phyloP scores from a whole-genome alignment of 371 early-diverging fungal species.

The Mortierella sp. region DNA sequence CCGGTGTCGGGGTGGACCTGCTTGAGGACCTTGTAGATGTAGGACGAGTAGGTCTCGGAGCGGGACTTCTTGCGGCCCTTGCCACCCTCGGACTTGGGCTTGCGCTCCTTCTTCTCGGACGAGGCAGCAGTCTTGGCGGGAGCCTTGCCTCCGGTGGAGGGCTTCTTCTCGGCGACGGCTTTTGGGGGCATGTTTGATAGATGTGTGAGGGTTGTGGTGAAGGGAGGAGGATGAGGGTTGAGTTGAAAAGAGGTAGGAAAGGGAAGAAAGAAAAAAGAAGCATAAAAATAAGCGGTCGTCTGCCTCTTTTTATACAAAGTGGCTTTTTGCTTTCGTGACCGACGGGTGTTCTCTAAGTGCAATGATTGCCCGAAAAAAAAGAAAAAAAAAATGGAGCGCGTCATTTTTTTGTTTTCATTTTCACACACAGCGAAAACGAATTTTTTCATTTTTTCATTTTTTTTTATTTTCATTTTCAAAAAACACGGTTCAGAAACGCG shows the following conservation, averaged over 20 bases:
- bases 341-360: neutral
- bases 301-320: neutral
- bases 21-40: constrained; percentile 97
- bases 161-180: too few species aligned
- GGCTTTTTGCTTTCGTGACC: neutral
- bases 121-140: constrained; percentile 71
- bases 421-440: neutral
- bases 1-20: constrained; percentile 98
- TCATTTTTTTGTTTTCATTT: neutral
- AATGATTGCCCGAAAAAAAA: neutral
- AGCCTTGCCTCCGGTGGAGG: constrained; percentile 47
- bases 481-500: constrained; percentile 1
- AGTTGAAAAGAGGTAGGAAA: constrained; percentile 5
- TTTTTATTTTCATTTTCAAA: neutral
- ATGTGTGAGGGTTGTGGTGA: neutral
- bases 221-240: constrained; percentile 5
- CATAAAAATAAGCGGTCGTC: constrained; percentile 11
- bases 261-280: constrained; percentile 6
- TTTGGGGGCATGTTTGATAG: constrained; percentile 59
- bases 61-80: constrained; percentile 78
- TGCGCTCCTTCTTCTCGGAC: constrained; percentile 62
- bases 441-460: neutral
- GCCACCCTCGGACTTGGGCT: constrained; percentile 64
- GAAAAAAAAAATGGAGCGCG: neutral
- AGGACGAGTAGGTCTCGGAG: constrained; percentile 94